These are phyloP conservation scores for Pichia sp. DNA, from an alignment of 1,139 yeast species.

Conservation along the genomic window DNA sequence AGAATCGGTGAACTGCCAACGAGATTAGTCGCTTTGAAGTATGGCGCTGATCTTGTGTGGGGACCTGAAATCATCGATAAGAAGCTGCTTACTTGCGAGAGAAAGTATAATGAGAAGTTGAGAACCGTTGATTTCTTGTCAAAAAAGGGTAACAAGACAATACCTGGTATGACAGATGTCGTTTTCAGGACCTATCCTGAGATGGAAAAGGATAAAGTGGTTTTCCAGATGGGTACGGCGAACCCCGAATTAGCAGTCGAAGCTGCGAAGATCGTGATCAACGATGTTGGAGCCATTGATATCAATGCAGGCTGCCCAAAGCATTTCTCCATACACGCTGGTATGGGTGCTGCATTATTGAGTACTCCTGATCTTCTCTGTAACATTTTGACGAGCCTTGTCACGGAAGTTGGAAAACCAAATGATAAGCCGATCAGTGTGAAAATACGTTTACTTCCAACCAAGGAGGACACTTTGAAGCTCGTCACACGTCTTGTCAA, in stretches of 20 bases:
- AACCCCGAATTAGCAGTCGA: constrained; percentile 76
- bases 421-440: constrained; percentile 80
- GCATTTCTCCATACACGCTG: constrained; percentile 73
- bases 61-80: constrained; percentile 90
- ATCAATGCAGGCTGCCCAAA: constrained; percentile 96
- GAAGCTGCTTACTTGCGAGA: constrained; percentile 62
- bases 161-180: constrained; percentile 35
- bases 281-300: constrained; percentile 89
- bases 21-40: constrained; percentile 63
- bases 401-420: constrained; percentile 73
- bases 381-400: constrained; percentile 58
- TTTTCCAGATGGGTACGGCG: constrained; percentile 89
- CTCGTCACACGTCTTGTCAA: constrained; percentile 57
- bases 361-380: constrained; percentile 73
- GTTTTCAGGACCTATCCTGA: constrained; percentile 68
- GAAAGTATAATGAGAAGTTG: constrained; percentile 48
- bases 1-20: constrained; percentile 93
- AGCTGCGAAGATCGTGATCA: constrained; percentile 74
- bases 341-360: constrained; percentile 95
- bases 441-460: constrained; percentile 72
- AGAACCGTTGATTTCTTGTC: constrained; percentile 56
- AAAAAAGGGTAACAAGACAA: constrained; percentile 30
- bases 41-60: constrained; percentile 96
- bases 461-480: constrained; percentile 49
- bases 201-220: constrained; percentile 53